These are phyloP conservation scores for Juglanconis oblonga DNA, from an alignment of 2,329 filamentous ascomycete genomes.

Conservation along the genomic window DNA sequence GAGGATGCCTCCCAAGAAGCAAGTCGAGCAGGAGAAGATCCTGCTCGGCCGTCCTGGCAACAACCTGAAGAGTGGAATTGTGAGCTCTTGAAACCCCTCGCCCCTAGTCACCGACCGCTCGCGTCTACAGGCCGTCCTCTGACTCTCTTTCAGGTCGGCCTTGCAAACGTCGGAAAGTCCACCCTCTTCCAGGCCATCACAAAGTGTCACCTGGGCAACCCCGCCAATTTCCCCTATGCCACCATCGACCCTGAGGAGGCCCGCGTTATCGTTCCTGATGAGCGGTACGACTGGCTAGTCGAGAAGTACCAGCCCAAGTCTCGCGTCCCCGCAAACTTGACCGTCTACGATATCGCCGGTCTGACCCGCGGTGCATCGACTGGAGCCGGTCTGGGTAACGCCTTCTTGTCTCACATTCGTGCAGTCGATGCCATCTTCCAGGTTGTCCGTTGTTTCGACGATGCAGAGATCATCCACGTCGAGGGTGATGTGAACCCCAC, in stretches of 20 bases:
- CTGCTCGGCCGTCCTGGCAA: conserved; percentile 94
- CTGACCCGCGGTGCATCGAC: conserved; percentile 94
- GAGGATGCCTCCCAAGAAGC: conserved; percentile 94
- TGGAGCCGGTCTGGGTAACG: conserved; percentile 93
- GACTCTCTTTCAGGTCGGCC: conserved; percentile 71
- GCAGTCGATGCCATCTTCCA: conserved; percentile 98
- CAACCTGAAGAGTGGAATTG: conserved; percentile 98
- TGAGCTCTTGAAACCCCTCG: conserved; percentile 42
- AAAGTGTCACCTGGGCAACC: conserved; percentile 95
- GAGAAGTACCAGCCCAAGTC: conserved; percentile 98
- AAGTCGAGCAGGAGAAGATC: conserved; percentile 88
- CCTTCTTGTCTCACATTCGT: conserved; percentile 97
- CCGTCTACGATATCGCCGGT: conserved; percentile 97
- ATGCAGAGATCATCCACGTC: conserved; percentile 99
- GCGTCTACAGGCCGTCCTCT: conserved; percentile 29
- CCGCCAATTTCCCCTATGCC: conserved; percentile 98
- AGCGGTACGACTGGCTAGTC: conserved; percentile 91
- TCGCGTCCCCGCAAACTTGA: conserved; percentile 92
- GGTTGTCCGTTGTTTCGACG: conserved; percentile 95
- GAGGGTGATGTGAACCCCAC: conserved; percentile 97
- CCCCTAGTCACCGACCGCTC: conserved; percentile 9
- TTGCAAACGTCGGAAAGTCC: conserved; percentile 99
- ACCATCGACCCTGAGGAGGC: conserved; percentile 99
- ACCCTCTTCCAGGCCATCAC: conserved; percentile 99
- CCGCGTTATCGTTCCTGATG: conserved; percentile 93